Percentiles rank a stretch among this genome's conserved stretches.
phyloP scores from a whole-genome alignment of 805 yeast genomes.

The Saccharomyces kudriavzevii region DNA sequence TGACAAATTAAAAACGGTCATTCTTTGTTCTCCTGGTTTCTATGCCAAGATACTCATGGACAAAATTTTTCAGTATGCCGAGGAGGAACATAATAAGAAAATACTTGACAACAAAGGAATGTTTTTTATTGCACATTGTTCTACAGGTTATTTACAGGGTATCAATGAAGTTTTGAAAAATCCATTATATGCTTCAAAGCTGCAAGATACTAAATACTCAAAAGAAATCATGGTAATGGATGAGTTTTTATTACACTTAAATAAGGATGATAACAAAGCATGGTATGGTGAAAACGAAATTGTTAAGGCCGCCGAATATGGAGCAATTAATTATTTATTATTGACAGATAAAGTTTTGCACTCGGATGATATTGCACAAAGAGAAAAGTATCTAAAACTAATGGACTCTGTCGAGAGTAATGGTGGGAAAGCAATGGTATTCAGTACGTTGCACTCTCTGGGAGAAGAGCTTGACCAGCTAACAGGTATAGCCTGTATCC shows the following conservation, averaged over 20 bases:
- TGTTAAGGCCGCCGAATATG: slow-evolving; percentile 60
- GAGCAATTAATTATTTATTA: slow-evolving; percentile 68
- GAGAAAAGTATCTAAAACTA: slow-evolving; percentile 62
- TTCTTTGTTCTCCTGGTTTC: slow-evolving; percentile 89
- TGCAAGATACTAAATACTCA: slow-evolving; percentile 78
- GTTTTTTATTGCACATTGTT: slow-evolving; percentile 73
- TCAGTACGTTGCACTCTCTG: slow-evolving; percentile 79
- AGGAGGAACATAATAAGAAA: slow-evolving; percentile 46
- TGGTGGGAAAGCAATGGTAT: slow-evolving; percentile 74
- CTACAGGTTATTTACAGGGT: slow-evolving; percentile 91
- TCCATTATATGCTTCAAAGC: slow-evolving; percentile 53
- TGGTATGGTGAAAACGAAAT: slow-evolving; percentile 90
- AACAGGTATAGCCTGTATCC: slow-evolving; percentile 84
- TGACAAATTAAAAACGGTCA: slow-evolving; percentile 61
- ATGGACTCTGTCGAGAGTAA: slow-evolving; percentile 56
- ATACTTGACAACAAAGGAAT: slow-evolving; percentile 54
- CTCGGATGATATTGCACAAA: slow-evolving; percentile 57
- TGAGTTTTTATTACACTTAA: slow-evolving; percentile 64
- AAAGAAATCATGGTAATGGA: slow-evolving; percentile 66
- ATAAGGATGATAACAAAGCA: slow-evolving; percentile 74
- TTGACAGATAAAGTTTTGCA: slow-evolving; percentile 76
- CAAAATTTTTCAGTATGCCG: slow-evolving; percentile 49
- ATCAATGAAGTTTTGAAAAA: slow-evolving; percentile 76
- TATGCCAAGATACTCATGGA: slow-evolving; percentile 58
- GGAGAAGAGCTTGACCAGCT: slow-evolving; percentile 85